These are phyloP conservation scores for Sordariomycetes sp. DNA, from an alignment of 2,329 filamentous ascomycete genomes.

Conservation along the genomic window DNA sequence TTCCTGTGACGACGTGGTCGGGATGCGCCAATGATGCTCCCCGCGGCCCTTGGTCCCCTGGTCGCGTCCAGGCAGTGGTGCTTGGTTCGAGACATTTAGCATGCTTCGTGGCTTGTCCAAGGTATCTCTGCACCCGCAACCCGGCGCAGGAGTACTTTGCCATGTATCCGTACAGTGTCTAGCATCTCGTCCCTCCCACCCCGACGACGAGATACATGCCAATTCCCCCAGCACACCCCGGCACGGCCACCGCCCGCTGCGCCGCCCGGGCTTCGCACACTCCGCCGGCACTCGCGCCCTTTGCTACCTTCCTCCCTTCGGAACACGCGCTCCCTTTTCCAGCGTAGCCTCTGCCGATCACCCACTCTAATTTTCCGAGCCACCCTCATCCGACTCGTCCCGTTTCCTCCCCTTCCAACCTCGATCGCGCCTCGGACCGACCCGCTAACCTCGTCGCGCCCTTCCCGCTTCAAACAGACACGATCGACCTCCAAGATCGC, in stretches of 20 bases:
- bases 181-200: neutral
- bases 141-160: neutral
- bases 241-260: too few relatives aligned
- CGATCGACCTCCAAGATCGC: conserved; percentile 85
- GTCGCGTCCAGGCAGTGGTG: neutral
- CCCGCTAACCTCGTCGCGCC: neutral
- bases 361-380: conserved; percentile 2
- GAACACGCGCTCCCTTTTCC: neutral
- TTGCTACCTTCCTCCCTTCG: neutral
- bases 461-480: conserved; percentile 43
- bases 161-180: neutral
- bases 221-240: neutral
- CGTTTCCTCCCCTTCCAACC: neutral
- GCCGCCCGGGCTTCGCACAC: conserved; percentile 1
- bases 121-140: neutral
- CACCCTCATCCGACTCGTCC: neutral
- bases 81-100: neutral
- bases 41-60: neutral
- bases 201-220: neutral
- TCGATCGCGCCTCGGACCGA: neutral
- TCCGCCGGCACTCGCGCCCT: neutral
- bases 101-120: neutral
- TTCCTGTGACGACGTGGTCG: neutral
- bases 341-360: conserved; percentile 2
- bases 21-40: neutral